Conservation (phyloP, 2,329 filamentous ascomycete species). For the Colletotrichum sp. region DNA sequence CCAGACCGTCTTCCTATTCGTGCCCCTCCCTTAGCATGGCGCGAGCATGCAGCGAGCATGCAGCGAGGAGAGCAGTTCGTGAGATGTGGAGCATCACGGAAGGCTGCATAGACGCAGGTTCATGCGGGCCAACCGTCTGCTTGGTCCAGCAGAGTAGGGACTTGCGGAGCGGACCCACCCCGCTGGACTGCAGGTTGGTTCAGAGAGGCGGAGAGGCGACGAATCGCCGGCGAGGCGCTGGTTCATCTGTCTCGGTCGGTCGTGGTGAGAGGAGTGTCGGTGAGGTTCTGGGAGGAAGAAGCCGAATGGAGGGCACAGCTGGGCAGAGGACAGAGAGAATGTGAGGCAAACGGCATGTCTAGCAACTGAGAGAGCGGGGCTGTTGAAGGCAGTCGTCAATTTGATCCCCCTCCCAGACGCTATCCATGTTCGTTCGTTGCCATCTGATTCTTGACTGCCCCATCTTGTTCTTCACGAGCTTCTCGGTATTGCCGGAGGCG, state of each 20-base stretch:
- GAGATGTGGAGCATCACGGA: not conserved
- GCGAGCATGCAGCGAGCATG: not conserved
- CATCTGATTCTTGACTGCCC: not conserved
- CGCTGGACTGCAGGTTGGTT: not conserved
- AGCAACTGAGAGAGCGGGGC: not conserved
- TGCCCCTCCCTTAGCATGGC: not conserved
- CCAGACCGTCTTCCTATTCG: not conserved
- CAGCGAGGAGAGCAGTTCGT: not conserved
- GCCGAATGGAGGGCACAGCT: not conserved
- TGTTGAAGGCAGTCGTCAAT: not conserved
- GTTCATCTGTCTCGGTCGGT: not conserved
- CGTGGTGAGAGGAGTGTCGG: not conserved
- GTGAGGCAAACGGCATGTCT: not conserved
- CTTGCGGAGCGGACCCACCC: not conserved
- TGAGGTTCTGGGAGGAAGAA: not conserved
- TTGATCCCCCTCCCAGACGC: not conserved
- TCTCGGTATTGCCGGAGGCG: not conserved
- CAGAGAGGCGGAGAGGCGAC: not conserved
- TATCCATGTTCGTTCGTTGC: not conserved
- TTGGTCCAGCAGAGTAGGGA: not conserved
- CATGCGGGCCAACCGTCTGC: not conserved
- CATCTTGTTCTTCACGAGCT: not conserved
- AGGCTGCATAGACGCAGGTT: not conserved
- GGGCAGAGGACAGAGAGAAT: not conserved
- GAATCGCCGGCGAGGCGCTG: not conserved